A percentile compares a stretch with the other conserved stretches of the same genome.
Conservation (phyloP, 1,139 yeast species). For the Chernovozyma aurita region DNA sequence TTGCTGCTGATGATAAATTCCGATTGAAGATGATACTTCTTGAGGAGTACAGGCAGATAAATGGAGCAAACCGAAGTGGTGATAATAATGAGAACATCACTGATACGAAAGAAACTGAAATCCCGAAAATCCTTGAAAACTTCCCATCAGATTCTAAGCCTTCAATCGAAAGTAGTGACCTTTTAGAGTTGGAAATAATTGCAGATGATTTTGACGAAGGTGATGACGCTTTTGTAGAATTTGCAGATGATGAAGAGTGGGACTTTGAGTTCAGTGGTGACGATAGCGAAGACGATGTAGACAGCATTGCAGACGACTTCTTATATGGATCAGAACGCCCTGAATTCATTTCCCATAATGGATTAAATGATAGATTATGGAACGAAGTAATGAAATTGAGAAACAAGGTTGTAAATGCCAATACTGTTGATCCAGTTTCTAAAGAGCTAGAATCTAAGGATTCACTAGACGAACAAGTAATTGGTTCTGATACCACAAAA, state of each 20-base stretch:
- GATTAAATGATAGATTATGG: slow-evolving; percentile 27
- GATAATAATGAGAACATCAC: not conserved
- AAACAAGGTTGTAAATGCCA: slow-evolving; percentile 6
- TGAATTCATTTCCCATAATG: slow-evolving; percentile 11
- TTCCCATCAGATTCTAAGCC: not conserved
- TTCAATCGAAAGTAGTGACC: slow-evolving; percentile 16
- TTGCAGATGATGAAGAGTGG: slow-evolving; percentile 37
- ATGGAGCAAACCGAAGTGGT: too few relatives aligned
- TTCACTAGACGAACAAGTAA: not conserved
- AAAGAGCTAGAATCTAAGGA: slow-evolving; percentile 1
- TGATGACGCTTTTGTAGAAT: slow-evolving; percentile 25
- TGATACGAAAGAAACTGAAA: slow-evolving; percentile 1
- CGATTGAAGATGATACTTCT: slow-evolving; percentile 31
- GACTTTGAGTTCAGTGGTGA: slow-evolving; percentile 29
- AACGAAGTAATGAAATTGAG: slow-evolving; percentile 24
- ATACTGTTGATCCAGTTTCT: slow-evolving; percentile 3
- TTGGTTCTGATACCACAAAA: not conserved
- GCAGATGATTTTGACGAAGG: slow-evolving; percentile 51
- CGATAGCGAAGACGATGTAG: slow-evolving; percentile 26
- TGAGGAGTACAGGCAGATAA: slow-evolving; percentile 12
- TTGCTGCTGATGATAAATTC: slow-evolving; percentile 49
- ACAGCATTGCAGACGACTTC: slow-evolving; percentile 23
- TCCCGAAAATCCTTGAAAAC: not conserved
- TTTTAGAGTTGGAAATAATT: slow-evolving; percentile 38
- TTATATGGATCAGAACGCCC: slow-evolving; percentile 18